Evolutionary conservation across 2,329 filamentous ascomycete genomes (phyloP), one percentile per base, ranked within the genome.

Genomic region (Blastomyces percursus): DNA sequence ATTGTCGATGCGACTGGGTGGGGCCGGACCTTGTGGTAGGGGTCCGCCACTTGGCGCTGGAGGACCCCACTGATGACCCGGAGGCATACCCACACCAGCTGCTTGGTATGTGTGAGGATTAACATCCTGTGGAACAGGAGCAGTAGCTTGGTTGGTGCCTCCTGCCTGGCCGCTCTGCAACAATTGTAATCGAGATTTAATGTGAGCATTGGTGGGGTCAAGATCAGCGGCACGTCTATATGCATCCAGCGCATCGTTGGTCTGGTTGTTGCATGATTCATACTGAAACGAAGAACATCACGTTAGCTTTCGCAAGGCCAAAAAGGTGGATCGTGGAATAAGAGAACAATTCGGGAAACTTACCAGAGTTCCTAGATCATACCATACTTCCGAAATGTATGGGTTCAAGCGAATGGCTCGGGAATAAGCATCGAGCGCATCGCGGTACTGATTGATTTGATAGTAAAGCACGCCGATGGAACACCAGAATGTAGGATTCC

Each of bases 341-440:
- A 35, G 32, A 8, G 32, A 6, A 3, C 32, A 6, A 3, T n/a
- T 52, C 38, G 44, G 8, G 63, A 63, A 71, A 83, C 88, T 81
- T 84, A 95, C 90, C 80, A 99, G 73, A 69, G 94, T 99, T 66
- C 94, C 94, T 48, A 99, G 81, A 75, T 99, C 94, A 76, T 97
- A 99, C 94, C 94, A 99, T 60, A 99, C 94, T 76, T 99, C 94
- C 1, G 92, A 96, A 67, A 99, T 97, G 80, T 96, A 96, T 5
- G 94, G 94, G 74, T 97, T 99, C 70, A 99, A 78, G 62, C 94
- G 88, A 70, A 97, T 99, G 56, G 94, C 94, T 64, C 94, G 89
- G 65, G 92, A 96, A 77, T 97, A 99, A 48, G 94, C 94, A 79
- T 99, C 94, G 61, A 99, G 84, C 2, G 94, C 94, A 80, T 99